phyloP scores from a whole-genome alignment of 192 early-diverging fungal genomes.

The Phlyctochytrium arcticum region DNA sequence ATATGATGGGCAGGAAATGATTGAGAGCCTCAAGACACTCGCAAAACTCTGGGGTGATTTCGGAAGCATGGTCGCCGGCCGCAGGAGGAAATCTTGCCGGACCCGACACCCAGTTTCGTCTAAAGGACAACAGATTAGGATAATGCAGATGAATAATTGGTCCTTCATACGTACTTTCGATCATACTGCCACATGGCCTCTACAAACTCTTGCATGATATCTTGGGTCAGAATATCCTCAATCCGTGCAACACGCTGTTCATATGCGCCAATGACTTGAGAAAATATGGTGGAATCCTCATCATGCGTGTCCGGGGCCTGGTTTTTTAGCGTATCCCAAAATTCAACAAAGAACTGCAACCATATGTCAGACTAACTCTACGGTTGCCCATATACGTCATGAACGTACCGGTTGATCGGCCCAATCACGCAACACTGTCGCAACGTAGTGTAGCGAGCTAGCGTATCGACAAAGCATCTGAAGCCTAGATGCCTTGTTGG shows the following conservation, averaged over 20 bases:
- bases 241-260: neutral
- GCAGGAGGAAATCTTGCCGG: neutral
- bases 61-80: neutral
- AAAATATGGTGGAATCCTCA: slow-evolving; percentile 6
- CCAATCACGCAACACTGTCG: slow-evolving; percentile 19
- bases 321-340: slow-evolving; percentile 20
- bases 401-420: slow-evolving; percentile 19
- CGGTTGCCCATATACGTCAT: neutral
- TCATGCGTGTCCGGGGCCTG: neutral
- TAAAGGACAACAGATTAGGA: neutral
- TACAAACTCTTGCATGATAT: slow-evolving; percentile 18
- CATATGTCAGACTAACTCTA: neutral
- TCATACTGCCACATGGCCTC: slow-evolving; percentile 28
- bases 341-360: slow-evolving; percentile 22
- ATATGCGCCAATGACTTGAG: slow-evolving; percentile 23
- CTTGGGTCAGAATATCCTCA: slow-evolving; percentile 11
- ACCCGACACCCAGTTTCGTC: slow-evolving; percentile 18
- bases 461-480: slow-evolving; percentile 19
- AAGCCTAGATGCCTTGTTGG: neutral
- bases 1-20: slow-evolving; percentile 6
- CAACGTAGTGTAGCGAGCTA: slow-evolving; percentile 17
- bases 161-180: slow-evolving; percentile 7
- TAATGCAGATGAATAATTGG: neutral
- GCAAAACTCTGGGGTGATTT: slow-evolving; percentile 22
- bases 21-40: slow-evolving; percentile 6